Base-by-base conservation (phyloP, 306 rosid species). In the Mucuna pruriens region DNA sequence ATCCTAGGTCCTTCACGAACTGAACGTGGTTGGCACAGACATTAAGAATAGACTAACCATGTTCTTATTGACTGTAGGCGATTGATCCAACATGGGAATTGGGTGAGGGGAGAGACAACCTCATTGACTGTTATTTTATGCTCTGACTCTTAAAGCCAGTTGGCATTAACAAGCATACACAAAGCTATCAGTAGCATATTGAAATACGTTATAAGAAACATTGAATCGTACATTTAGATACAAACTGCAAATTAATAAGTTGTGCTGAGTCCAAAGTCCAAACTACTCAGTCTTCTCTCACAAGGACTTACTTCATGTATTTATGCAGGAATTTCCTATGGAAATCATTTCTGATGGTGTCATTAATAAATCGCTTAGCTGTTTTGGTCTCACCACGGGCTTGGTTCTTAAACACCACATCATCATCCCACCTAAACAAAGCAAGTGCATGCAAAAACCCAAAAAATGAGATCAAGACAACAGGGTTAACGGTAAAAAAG, bases 291-390 rank as follows among this genome's bases (percentile, higher is more conserved):
- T 36, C n/a, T 65, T 39, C 64, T 22, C 58, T 33, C 61, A 33
- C 61, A 66, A 8, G 26, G 12, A 26, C 45, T 84, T 83, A 96
- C 87, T 96, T 96, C 97, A 96, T 96, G 92, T 96, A 93, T 81
- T 82, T 96, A 0, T 92, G 99, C 74, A 93, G 87, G 86, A 96
- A 96, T 36, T 95, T 95, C 82, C 98, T 75, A 73, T 96, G 99
- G 69, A 96, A 96, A 85, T 96, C 99, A 49, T 88, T 93, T 87
- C 98, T 88, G 76, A 93, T 94, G 12, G 99, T 95, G 79, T 93
- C 99, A 7, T 95, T 95, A 73, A 93, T 91, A 85, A 93, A 95
- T 82, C 98, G 97, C 89, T 96, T 93, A 3, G 97, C 90, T 6
- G 81, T 51, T 89, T 96, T 96, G 73, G 92, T 87, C 84, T 95